Conservation (phyloP, 306 rosid genomes). For the Vicia villosa region DNA sequence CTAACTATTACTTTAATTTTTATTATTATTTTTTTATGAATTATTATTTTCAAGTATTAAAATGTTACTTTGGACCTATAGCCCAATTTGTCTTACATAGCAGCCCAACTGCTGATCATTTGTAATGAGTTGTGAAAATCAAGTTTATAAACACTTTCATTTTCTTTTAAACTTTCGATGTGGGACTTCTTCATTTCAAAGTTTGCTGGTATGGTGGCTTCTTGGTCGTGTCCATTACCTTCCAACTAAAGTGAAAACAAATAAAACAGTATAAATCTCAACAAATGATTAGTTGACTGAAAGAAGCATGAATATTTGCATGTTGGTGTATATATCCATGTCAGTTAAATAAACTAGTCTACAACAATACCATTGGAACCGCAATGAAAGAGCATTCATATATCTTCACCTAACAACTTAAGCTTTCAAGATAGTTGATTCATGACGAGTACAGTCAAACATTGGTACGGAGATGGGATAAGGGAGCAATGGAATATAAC, state of each 20-base stretch:
- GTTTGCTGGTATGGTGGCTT: slow-evolving; percentile 69
- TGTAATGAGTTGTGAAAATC: no score
- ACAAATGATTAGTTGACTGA: slow-evolving; percentile 20
- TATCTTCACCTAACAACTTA: background rate
- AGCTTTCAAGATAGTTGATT: slow-evolving; percentile 1
- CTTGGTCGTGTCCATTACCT: slow-evolving; percentile 52
- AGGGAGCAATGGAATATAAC: no score
- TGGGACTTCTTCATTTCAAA: no score
- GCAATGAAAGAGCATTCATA: slow-evolving; percentile 19
- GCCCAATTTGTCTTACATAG: no score
- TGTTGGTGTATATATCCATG: background rate
- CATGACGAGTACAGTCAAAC: background rate
- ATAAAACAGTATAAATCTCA: slow-evolving; percentile 26
- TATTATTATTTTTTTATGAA: no score
- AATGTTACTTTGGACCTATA: no score
- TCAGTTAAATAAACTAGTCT: slow-evolving; percentile 26
- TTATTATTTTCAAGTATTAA: no score
- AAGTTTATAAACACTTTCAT: no score
- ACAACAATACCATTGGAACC: background rate
- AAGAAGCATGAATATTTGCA: slow-evolving; percentile 7
- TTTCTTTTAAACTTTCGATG: no score
- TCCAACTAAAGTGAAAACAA: slow-evolving; percentile 69
- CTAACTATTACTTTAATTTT: no score
- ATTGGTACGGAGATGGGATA: slow-evolving; percentile 6
- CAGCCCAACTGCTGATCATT: no score